A percentile compares a stretch with the other conserved stretches of the same genome.
Evolutionary conservation across 495 filamentous ascomycete genomes (phyloP).

Genomic region (Aspergillus nidulans): DNA sequence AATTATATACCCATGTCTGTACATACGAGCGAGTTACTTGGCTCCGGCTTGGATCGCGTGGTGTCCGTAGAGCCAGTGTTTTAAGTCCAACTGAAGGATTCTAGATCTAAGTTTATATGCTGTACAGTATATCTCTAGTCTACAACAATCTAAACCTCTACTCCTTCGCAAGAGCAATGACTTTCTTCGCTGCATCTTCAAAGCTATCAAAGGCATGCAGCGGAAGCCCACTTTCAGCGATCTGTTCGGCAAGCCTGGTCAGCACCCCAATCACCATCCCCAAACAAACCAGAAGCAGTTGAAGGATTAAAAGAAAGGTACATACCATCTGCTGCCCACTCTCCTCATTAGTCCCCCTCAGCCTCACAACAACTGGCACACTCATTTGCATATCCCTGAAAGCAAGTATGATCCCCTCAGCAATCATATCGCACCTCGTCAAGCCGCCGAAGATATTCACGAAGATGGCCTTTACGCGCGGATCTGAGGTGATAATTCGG

Average conservation of each 20-base stretch:
- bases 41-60: too few species aligned
- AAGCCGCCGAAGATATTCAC: conserved; percentile 91
- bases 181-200: conserved; percentile 72
- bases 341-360: conserved; percentile 79
- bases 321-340: conserved; percentile 67
- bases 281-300: not conserved
- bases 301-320: not conserved
- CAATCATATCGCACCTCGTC: conserved; percentile 86
- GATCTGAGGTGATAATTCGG: conserved; percentile 63
- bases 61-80: too few species aligned
- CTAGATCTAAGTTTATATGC: conserved; percentile 2
- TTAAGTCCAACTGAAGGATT: too few species aligned
- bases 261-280: conserved; percentile 5
- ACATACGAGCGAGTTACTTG: not conserved
- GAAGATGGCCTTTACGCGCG: conserved; percentile 68
- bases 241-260: conserved; percentile 31
- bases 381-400: conserved; percentile 66
- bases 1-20: conserved; percentile 7
- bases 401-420: conserved; percentile 71
- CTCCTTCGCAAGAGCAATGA: conserved; percentile 55
- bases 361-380: conserved; percentile 76
- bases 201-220: conserved; percentile 79
- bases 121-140: not conserved
- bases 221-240: conserved; percentile 66
- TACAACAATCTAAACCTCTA: not conserved